Percentiles rank a stretch among this genome's conserved stretches.
Evolutionary conservation across 495 filamentous ascomycete genomes (phyloP).

Genomic region (Tuber indicum): DNA sequence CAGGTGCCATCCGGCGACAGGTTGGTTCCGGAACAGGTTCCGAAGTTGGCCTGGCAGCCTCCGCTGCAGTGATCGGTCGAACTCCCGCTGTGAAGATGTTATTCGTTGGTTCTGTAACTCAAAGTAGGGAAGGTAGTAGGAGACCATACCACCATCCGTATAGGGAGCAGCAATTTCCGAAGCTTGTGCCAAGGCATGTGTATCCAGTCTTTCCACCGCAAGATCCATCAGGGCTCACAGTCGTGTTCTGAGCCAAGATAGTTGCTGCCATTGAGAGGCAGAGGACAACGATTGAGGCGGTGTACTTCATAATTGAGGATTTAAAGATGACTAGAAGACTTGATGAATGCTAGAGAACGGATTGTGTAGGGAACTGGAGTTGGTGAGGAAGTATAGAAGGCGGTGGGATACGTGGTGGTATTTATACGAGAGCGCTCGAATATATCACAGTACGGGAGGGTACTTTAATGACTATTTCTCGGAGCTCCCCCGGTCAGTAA

Average conservation of each 20-base stretch:
- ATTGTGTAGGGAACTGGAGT: not conserved
- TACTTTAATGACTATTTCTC: not conserved
- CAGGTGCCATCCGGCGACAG: constrained; percentile 14
- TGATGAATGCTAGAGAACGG: not conserved
- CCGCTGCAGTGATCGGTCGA: not conserved
- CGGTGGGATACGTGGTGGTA: not conserved
- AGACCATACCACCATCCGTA: constrained; percentile 17
- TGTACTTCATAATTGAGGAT: not conserved
- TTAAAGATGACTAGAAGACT: not conserved
- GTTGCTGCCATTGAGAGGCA: not conserved
- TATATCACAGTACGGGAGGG: not conserved
- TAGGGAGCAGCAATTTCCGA: constrained; percentile 34
- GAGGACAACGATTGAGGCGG: not conserved
- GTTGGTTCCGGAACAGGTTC: not conserved
- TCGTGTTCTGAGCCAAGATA: not conserved
- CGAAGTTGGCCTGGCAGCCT: constrained; percentile 11
- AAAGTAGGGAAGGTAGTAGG: not conserved
- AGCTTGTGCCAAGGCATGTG: constrained; percentile 20
- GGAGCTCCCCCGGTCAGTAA: not conserved
- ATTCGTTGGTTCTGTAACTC: not conserved
- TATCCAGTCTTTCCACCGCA: constrained; percentile 24
- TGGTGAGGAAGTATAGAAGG: not conserved
- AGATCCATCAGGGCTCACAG: constrained; percentile 20
- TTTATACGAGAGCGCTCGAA: not conserved
- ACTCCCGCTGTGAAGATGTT: constrained; percentile 6